Conservation (phyloP, 306 rosid genomes). For the Ormosia semicastrata region DNA sequence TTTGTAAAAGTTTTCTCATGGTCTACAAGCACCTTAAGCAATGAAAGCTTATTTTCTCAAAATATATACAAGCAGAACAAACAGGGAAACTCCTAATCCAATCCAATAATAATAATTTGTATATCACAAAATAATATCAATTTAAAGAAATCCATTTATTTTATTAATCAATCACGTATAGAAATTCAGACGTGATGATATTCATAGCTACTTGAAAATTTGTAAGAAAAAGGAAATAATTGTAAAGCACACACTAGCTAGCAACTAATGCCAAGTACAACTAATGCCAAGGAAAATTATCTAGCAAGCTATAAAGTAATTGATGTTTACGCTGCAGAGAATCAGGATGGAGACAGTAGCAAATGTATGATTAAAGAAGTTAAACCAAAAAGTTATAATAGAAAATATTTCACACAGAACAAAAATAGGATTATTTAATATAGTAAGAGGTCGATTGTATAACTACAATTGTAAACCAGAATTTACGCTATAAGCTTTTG, state of each 20-base stretch:
- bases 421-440: neutral
- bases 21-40: slow-evolving; percentile 12
- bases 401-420: neutral
- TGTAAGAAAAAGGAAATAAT: slow-evolving; percentile 21
- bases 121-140: slow-evolving; percentile 13
- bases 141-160: neutral
- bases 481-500: slow-evolving; percentile 19
- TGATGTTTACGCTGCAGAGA: slow-evolving; percentile 80
- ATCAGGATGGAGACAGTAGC: slow-evolving; percentile 3
- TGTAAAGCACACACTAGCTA: slow-evolving; percentile 61
- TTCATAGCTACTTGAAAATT: slow-evolving; percentile 9
- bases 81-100: neutral
- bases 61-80: neutral
- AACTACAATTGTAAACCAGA: neutral
- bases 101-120: neutral
- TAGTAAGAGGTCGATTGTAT: slow-evolving; percentile 2
- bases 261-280: slow-evolving; percentile 84
- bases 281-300: slow-evolving; percentile 86
- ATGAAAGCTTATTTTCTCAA: neutral
- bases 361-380: slow-evolving; percentile 22
- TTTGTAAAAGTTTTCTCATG: slow-evolving; percentile 14
- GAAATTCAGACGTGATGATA: neutral
- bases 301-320: slow-evolving; percentile 84
- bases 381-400: slow-evolving; percentile 7
- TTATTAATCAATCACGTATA: neutral